These are phyloP conservation scores for Candida vartiovaarae DNA, from an alignment of 805 yeast genomes.

Conservation along the genomic window DNA sequence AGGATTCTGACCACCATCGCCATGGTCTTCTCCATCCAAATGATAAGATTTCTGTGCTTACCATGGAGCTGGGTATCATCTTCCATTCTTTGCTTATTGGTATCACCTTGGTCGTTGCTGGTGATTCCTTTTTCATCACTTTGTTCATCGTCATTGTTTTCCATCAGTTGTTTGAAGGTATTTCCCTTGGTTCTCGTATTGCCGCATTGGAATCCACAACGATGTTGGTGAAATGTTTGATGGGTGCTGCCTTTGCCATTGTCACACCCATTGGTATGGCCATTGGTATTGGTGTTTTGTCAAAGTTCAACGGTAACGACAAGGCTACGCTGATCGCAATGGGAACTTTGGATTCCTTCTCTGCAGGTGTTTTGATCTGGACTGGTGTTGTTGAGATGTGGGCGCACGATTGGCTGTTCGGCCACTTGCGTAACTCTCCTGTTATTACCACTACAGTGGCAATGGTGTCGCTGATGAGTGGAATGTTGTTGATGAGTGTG, in stretches of 20 bases:
- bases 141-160: constrained; percentile 57
- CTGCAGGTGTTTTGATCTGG: constrained; percentile 70
- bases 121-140: constrained; percentile 56
- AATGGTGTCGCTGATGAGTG: constrained; percentile 46
- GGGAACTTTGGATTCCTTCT: constrained; percentile 65
- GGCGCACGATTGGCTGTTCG: constrained; percentile 62
- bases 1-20: background rate
- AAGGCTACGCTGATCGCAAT: constrained; percentile 52
- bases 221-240: constrained; percentile 42
- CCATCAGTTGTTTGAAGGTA: constrained; percentile 79
- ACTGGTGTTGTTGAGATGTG: constrained; percentile 70
- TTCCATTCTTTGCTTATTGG: constrained; percentile 81
- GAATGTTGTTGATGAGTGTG: constrained; percentile 66
- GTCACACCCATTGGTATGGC: constrained; percentile 72
- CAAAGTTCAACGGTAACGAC: constrained; percentile 49
- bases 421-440: constrained; percentile 44
- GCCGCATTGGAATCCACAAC: constrained; percentile 34
- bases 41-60: constrained; percentile 29
- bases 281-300: constrained; percentile 66
- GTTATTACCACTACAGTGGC: constrained; percentile 38
- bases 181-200: constrained; percentile 75
- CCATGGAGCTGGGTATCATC: constrained; percentile 68
- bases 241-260: constrained; percentile 43
- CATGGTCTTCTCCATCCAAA: constrained; percentile 5
- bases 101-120: constrained; percentile 65